A percentile compares a stretch with the other conserved stretches of the same genome.
phyloP scores from a whole-genome alignment of 768 basidiomycete species.

The Leccinum truebloodii region DNA sequence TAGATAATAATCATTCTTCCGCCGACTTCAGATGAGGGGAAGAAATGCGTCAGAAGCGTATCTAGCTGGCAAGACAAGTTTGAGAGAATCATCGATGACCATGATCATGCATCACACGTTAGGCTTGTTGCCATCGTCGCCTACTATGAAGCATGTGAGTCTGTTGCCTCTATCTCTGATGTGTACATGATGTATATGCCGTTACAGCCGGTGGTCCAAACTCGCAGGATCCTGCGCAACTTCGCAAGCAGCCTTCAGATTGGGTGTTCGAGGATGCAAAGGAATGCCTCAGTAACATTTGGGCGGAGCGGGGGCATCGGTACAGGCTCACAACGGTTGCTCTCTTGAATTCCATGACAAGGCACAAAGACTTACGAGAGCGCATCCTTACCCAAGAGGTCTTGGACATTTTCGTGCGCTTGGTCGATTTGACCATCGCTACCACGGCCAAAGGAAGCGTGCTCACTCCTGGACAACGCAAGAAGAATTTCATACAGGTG shows the following conservation, averaged over 20 bases:
- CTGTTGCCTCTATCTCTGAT: background rate
- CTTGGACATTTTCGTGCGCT: slow-evolving; percentile 9
- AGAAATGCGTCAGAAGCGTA: slow-evolving; percentile 15
- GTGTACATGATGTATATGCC: background rate
- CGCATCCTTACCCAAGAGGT: slow-evolving; percentile 16
- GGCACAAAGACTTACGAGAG: slow-evolving; percentile 12
- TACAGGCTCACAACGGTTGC: slow-evolving; percentile 20
- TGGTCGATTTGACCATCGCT: slow-evolving; percentile 18
- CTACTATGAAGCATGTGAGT: slow-evolving; percentile 24
- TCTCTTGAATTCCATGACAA: slow-evolving; percentile 23
- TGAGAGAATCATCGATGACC: slow-evolving; percentile 5
- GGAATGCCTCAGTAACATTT: slow-evolving; percentile 11
- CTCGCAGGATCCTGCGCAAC: background rate
- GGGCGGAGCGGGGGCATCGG: slow-evolving; percentile 14
- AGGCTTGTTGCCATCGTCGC: slow-evolving; percentile 24
- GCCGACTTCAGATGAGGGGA: slow-evolving; percentile 17
- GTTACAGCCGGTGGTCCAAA: slow-evolving; percentile 1
- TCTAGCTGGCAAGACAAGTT: slow-evolving; percentile 11
- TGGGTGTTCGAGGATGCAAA: slow-evolving; percentile 12
- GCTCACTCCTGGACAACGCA: background rate
- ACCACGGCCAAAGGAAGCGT: background rate
- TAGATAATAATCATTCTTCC: background rate
- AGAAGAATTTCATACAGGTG: slow-evolving; percentile 14
- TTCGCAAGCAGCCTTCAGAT: background rate
- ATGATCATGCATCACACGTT: slow-evolving; percentile 11